Evolutionary conservation across 192 early-diverging fungal species (phyloP).

Genomic region (Coemansia sp.): DNA sequence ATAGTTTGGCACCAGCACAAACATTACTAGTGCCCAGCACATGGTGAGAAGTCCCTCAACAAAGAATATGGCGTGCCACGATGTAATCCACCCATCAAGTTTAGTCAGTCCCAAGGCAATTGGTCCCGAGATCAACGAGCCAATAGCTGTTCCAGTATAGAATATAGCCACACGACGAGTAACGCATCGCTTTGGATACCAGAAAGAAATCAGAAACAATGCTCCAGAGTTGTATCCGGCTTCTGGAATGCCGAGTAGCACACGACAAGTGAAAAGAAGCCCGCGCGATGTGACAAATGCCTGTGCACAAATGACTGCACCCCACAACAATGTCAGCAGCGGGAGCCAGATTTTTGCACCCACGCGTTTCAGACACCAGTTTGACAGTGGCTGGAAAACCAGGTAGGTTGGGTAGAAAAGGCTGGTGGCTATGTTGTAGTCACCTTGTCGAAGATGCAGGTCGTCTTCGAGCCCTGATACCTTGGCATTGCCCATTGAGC

Average conservation of each 20-base stretch:
- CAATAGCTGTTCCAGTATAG: no score
- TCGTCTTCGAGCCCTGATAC: not conserved
- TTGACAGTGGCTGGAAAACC: not conserved
- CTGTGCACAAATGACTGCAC: no score
- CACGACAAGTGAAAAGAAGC: not conserved
- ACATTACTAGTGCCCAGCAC: no score
- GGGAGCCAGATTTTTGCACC: no score
- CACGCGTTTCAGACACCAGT: not conserved
- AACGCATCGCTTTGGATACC: not conserved
- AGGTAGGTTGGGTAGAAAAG: not conserved
- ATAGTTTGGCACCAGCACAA: no score
- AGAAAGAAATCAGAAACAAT: not conserved
- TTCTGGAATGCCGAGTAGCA: conserved; percentile 5
- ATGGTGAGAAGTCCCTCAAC: no score
- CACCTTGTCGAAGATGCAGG: not conserved
- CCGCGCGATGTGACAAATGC: not conserved
- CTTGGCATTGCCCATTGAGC: conserved; percentile 7
- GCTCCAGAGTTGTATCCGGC: not conserved
- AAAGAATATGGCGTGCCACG: no score
- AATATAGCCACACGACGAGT: no score
- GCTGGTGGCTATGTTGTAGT: not conserved
- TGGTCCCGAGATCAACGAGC: no score
- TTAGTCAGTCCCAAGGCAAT: no score
- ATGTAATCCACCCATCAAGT: no score
- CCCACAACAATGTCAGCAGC: no score